Percentiles rank a stretch among this genome's conserved stretches.
phyloP scores from a whole-genome alignment of 1,284 basidiomycete species.

The Apiotrichum veenhuisii region DNA sequence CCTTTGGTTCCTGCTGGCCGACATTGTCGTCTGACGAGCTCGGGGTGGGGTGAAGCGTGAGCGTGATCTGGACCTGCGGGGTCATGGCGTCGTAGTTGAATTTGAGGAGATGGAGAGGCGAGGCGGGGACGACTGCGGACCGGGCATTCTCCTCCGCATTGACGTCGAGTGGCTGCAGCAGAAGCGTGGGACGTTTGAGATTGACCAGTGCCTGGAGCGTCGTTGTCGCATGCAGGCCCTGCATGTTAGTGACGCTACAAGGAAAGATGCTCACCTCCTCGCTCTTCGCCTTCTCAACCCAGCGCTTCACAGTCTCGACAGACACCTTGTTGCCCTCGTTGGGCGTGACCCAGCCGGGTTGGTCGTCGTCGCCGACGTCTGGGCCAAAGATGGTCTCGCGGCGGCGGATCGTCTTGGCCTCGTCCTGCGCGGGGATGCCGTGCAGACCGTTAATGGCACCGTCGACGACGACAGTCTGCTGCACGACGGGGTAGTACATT shows the following conservation, averaged over 20 bases:
- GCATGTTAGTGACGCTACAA: slow-evolving; percentile 1
- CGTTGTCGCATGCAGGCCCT: slow-evolving; percentile 76
- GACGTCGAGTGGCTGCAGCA: slow-evolving; percentile 60
- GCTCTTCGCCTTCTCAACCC: slow-evolving; percentile 73
- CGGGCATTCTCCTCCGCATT: slow-evolving; percentile 40
- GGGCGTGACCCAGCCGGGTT: slow-evolving; percentile 42
- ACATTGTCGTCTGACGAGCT: slow-evolving; percentile 47
- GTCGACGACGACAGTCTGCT: slow-evolving; percentile 47
- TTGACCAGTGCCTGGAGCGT: slow-evolving; percentile 87
- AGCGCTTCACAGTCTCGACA: slow-evolving; percentile 68
- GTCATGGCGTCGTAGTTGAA: slow-evolving; percentile 87
- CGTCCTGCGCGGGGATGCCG: slow-evolving; percentile 16
- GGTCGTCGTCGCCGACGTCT: slow-evolving; percentile 60
- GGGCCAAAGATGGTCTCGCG: slow-evolving; percentile 66
- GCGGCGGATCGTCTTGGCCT: slow-evolving; percentile 50
- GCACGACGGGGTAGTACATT: slow-evolving; percentile 21
- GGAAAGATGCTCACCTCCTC: slow-evolving; percentile 56
- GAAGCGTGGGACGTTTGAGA: slow-evolving; percentile 77
- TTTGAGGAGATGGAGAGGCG: slow-evolving; percentile 64
- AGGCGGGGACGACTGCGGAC: slow-evolving; percentile 16
- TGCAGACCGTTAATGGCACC: slow-evolving; percentile 18
- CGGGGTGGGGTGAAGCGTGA: slow-evolving; percentile 65
- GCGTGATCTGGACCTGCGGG: slow-evolving; percentile 69
- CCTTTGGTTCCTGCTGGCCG: slow-evolving; percentile 48
- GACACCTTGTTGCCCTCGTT: slow-evolving; percentile 57